Conservation (phyloP, 108 stramenopile species). For the Fistulifera pelliculosa region DNA sequence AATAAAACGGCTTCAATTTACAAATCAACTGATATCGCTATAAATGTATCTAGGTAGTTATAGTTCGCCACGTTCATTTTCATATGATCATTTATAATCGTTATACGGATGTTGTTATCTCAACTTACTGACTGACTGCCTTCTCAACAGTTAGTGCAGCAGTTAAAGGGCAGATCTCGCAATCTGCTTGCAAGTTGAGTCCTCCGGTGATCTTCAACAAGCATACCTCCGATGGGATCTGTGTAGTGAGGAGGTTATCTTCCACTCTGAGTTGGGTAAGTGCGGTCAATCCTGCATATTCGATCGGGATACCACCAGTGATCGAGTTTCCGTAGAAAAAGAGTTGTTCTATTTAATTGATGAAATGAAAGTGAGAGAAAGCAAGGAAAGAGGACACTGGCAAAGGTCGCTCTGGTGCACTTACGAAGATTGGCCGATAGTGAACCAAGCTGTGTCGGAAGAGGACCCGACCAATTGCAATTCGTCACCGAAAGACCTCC, state of each 20-base stretch:
- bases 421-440: not conserved
- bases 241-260: slow-evolving; percentile 1
- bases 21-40: too few relatives aligned
- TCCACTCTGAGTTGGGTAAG: not conserved
- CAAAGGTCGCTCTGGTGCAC: too few relatives aligned
- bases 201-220: not conserved
- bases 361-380: too few relatives aligned
- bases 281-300: not conserved
- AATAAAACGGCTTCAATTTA: too few relatives aligned
- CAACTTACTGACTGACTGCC: too few relatives aligned
- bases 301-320: slow-evolving; percentile 1
- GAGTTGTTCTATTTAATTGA: not conserved
- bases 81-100: too few relatives aligned
- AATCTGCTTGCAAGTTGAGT: not conserved
- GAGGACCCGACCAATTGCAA: not conserved
- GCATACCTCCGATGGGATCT: slow-evolving; percentile 1
- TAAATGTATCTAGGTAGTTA: too few relatives aligned
- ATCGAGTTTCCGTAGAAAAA: slow-evolving; percentile 2
- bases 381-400: too few relatives aligned
- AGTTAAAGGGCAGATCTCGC: not conserved
- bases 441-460: not conserved
- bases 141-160: too few relatives aligned
- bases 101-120: too few relatives aligned
- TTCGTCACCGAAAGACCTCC: slow-evolving; percentile 1
- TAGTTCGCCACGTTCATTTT: too few relatives aligned